A percentile compares a stretch with the other conserved stretches of the same genome.
These are phyloP conservation scores for Zygoascus sp. DNA, from an alignment of 1,139 yeast genomes.

Conservation along the genomic window DNA sequence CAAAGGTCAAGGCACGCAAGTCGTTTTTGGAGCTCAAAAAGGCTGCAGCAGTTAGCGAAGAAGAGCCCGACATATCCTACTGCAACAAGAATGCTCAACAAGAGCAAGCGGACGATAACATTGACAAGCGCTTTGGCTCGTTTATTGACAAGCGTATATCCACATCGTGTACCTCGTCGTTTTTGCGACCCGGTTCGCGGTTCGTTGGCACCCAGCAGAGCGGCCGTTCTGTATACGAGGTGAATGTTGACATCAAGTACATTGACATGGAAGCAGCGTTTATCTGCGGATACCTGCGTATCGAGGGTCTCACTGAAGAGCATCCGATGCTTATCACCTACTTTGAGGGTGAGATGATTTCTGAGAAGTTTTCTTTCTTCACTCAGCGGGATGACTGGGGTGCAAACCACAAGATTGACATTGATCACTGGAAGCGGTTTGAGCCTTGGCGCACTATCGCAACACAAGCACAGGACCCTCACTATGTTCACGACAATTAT, in stretches of 20 bases:
- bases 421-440: conserved; percentile 83
- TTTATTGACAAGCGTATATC: conserved; percentile 2
- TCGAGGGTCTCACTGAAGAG: conserved; percentile 71
- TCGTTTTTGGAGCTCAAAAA: conserved; percentile 10
- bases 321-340: conserved; percentile 80
- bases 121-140: conserved; percentile 6
- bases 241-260: conserved; percentile 63
- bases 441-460: conserved; percentile 50
- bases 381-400: conserved; percentile 55
- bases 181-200: conserved; percentile 56
- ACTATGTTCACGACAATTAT: conserved; percentile 32
- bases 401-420: conserved; percentile 61
- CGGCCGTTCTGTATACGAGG: conserved; percentile 63
- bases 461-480: conserved; percentile 28
- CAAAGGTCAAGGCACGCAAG: conserved; percentile 2
- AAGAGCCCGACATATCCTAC: background rate
- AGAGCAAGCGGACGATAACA: background rate
- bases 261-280: conserved; percentile 60
- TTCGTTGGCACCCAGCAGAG: conserved; percentile 72
- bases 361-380: conserved; percentile 49
- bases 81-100: background rate
- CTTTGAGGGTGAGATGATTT: conserved; percentile 81
- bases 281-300: conserved; percentile 73
- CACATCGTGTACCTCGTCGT: conserved; percentile 18
- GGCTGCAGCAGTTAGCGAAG: conserved; percentile 6